Evolutionary conservation across 2,329 filamentous ascomycete genomes (phyloP).

Genomic region (Botryotinia globosa): DNA sequence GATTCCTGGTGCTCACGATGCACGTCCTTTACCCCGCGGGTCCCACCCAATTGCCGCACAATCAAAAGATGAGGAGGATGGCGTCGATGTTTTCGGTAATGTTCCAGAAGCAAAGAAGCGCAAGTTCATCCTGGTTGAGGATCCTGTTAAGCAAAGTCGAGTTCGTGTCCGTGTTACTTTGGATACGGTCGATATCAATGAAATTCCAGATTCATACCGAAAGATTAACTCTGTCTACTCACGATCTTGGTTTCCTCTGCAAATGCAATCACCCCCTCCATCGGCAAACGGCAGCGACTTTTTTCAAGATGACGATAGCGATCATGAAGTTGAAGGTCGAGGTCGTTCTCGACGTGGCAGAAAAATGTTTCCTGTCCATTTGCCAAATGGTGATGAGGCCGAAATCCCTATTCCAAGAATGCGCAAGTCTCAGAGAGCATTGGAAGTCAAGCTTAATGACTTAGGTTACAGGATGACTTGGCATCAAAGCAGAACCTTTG

Average conservation of each 20-base stretch:
- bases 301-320: conserved; percentile 66
- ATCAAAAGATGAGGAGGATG: conserved; percentile 44
- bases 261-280: conserved; percentile 84
- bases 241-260: conserved; percentile 84
- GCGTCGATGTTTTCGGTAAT: conserved; percentile 77
- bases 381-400: conserved; percentile 67
- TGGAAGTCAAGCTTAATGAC: conserved; percentile 90
- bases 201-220: conserved; percentile 94
- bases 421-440: conserved; percentile 65
- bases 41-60: conserved; percentile 42
- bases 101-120: conserved; percentile 86
- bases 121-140: conserved; percentile 95
- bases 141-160: conserved; percentile 74
- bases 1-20: conserved; percentile 50
- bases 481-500: conserved; percentile 91
- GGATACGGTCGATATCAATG: conserved; percentile 89
- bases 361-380: conserved; percentile 60
- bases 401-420: conserved; percentile 75
- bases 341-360: conserved; percentile 40
- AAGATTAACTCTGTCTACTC: conserved; percentile 87
- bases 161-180: conserved; percentile 88
- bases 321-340: conserved; percentile 47
- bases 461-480: conserved; percentile 94
- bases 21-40: conserved; percentile 47
- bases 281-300: conserved; percentile 72